Percentiles rank a stretch among this genome's conserved stretches.
Conservation (phyloP, 169 alveolate species). For the Theileria luwenshuni region DNA sequence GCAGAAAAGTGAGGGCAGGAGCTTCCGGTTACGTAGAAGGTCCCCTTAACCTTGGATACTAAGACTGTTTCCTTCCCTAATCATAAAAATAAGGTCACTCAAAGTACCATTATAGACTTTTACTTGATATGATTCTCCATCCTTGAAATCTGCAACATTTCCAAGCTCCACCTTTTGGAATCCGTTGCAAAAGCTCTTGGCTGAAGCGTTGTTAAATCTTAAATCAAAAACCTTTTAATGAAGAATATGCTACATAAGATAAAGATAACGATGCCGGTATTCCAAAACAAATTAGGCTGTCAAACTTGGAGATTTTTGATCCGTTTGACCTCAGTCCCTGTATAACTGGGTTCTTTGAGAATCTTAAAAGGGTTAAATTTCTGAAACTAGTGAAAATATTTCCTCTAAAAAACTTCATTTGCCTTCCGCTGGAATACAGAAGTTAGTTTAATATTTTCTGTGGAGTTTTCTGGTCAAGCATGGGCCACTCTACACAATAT, state of each 20-base stretch:
- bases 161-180: constrained; percentile 53
- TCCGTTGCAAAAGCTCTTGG: not conserved
- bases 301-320: constrained; percentile 2
- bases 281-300: not conserved
- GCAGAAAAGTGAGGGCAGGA: constrained; percentile 80
- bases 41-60: constrained; percentile 62
- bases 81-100: not conserved
- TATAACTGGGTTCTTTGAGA: not conserved
- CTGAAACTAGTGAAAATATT: constrained; percentile 6
- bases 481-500: no score
- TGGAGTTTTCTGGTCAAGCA: no score
- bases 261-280: constrained; percentile 1
- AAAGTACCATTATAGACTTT: constrained; percentile 50
- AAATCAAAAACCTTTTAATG: constrained; percentile 9
- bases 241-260: constrained; percentile 11
- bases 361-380: not conserved
- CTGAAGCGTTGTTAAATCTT: constrained; percentile 8
- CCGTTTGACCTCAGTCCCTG: not conserved
- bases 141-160: constrained; percentile 60
- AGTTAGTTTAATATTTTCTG: no score
- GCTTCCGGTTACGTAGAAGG: constrained; percentile 74
- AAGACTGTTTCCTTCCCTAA: constrained; percentile 70
- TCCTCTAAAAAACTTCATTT: not conserved
- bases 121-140: constrained; percentile 76
- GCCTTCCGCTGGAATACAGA: no score